A percentile compares a stretch with the other conserved stretches of the same genome.
These are phyloP conservation scores for Peronospora tabacina DNA, from an alignment of 352 stramenopile species.

Conservation along the genomic window DNA sequence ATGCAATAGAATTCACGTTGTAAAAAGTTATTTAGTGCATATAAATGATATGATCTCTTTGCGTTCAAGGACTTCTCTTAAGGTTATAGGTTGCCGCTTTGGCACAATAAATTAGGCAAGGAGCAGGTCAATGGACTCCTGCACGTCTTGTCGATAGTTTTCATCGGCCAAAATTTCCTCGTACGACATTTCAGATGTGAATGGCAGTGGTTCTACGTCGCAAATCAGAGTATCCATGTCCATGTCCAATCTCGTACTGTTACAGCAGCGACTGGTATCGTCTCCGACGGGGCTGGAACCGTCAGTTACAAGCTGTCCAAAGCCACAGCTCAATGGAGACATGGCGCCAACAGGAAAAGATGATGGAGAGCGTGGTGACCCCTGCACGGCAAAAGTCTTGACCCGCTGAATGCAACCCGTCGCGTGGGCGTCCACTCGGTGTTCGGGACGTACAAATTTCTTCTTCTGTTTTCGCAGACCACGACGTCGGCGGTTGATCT, in stretches of 20 bases:
- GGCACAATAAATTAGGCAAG: conserved; percentile 42
- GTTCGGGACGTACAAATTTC: conserved; percentile 63
- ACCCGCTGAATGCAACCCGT: conserved; percentile 58
- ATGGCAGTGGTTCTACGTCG: conserved; percentile 46
- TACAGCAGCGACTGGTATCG: conserved; percentile 22
- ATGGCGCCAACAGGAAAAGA: conserved; percentile 19
- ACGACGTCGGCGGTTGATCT: conserved; percentile 70
- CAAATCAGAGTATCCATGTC: conserved; percentile 24
- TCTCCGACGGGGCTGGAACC: conserved; percentile 25
- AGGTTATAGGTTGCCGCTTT: conserved; percentile 18
- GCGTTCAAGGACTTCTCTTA: conserved; percentile 20
- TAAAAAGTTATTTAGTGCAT: not conserved
- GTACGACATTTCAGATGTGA: conserved; percentile 32
- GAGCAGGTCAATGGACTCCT: conserved; percentile 44
- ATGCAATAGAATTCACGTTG: not conserved
- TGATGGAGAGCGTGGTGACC: conserved; percentile 40
- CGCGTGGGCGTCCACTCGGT: conserved; percentile 59
- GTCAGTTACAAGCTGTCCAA: conserved; percentile 26
- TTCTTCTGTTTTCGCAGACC: conserved; percentile 82
- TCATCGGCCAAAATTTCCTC: conserved; percentile 38
- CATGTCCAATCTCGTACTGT: conserved; percentile 21
- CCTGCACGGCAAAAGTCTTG: conserved; percentile 33
- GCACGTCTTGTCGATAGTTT: conserved; percentile 47
- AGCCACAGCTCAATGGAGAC: conserved; percentile 22
- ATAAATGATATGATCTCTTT: conserved; percentile 32